These are phyloP conservation scores for Apiotrichum montevideense DNA, from an alignment of 1,284 basidiomycete genomes.

Conservation along the genomic window DNA sequence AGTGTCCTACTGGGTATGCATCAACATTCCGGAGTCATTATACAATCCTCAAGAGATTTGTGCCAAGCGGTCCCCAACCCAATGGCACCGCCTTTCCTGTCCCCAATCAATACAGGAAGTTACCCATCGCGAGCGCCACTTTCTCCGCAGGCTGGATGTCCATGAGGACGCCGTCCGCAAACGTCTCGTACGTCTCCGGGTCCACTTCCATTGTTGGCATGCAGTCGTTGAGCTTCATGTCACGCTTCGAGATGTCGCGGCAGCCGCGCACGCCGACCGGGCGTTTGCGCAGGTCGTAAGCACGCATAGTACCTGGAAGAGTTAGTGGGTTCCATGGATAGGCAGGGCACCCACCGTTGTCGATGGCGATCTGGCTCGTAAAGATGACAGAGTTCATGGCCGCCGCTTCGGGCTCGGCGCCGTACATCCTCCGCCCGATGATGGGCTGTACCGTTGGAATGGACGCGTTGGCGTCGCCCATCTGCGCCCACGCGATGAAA, in stretches of 20 bases:
- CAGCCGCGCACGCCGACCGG: slow-evolving; percentile 72
- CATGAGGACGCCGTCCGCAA: slow-evolving; percentile 68
- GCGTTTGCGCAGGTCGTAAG: slow-evolving; percentile 70
- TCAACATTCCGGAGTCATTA: too few species aligned
- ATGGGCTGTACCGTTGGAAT: slow-evolving; percentile 91
- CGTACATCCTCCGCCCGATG: slow-evolving; percentile 86
- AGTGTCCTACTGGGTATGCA: too few species aligned
- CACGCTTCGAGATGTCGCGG: slow-evolving; percentile 67
- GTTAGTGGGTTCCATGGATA: background rate
- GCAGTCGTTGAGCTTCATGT: slow-evolving; percentile 88
- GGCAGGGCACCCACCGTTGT: slow-evolving; percentile 48
- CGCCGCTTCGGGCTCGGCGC: slow-evolving; percentile 64
- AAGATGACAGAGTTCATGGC: slow-evolving; percentile 76
- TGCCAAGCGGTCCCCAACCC: too few species aligned
- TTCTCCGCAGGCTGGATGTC: slow-evolving; percentile 69
- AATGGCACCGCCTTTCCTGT: background rate
- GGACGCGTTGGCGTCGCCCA: slow-evolving; percentile 88
- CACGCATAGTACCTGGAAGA: slow-evolving; percentile 47
- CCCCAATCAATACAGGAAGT: slow-evolving; percentile 46
- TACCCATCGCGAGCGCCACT: slow-evolving; percentile 63
- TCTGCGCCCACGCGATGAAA: slow-evolving; percentile 83
- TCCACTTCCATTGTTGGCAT: slow-evolving; percentile 81
- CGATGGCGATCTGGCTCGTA: slow-evolving; percentile 70
- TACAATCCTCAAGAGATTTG: too few species aligned
- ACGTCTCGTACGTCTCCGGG: slow-evolving; percentile 85